Evolutionary conservation across 768 basidiomycete genomes (phyloP), one percentile per base, ranked within the genome.

Genomic region (Pholiota molesta): DNA sequence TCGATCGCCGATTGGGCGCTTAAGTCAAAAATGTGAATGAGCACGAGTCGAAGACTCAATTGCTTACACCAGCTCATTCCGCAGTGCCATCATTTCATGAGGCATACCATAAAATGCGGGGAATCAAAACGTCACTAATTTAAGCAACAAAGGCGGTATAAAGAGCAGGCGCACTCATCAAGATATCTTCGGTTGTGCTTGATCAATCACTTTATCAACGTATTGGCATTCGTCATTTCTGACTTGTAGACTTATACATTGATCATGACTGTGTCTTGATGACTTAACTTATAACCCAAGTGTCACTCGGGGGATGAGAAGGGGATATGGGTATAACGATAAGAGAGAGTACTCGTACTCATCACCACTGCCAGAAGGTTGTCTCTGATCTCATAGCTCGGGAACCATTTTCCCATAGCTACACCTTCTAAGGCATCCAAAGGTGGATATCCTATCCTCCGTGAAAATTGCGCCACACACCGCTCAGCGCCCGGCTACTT

Each of bases 1-100:
- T 57, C 56, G 29, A 66, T 63, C 65, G 57, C 61, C 57, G 65
- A 65, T 65, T 65, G 64, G 60, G 64, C 64, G 64, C 64, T 26
- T 65, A 65, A 61, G 54, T 29, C 21, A 42, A 23, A 19, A 49
- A 21, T 23, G 33, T 39, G 53, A 14, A 40, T 7, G n/a, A n/a
- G 52, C 28, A 29, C 33, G 33, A 19, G 33, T 55, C 35, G 37
- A 31, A 11, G 23, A 19, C 23, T n/a, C 47, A 26, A 21, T 23
- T 49, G 21, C 23, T 49, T 21, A 11, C 47, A 49, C 47, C 47
- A 49, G 47, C 21, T 13, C 21, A 26, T 21, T 7, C 10, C 23
- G 23, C 13, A 19, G 21, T 13, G 23, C 13, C 21, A 26, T 49
- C 47, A 21, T 26, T 6, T 44, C 17, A 16, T 19, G 2, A 19